Conservation (phyloP, 2,329 filamentous ascomycete genomes). For the Colletotrichum camelliae region DNA sequence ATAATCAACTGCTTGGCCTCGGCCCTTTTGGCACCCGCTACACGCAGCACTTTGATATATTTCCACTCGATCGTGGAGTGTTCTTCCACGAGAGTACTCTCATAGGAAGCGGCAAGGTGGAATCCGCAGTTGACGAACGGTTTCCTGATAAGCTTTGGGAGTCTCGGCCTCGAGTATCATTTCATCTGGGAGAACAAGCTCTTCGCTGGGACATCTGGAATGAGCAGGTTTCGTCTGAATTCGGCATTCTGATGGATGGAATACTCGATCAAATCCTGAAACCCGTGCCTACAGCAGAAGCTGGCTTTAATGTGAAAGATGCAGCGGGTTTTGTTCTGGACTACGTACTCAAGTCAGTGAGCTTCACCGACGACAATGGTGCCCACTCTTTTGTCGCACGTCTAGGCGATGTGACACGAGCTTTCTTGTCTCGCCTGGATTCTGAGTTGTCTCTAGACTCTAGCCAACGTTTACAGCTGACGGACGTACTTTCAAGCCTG, state of each 20-base stretch:
- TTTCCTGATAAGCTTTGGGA: slow-evolving; percentile 32
- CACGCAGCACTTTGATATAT: slow-evolving; percentile 66
- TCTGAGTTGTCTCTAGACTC: slow-evolving; percentile 13
- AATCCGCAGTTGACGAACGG: slow-evolving; percentile 38
- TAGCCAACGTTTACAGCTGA: slow-evolving; percentile 32
- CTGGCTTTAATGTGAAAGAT: slow-evolving; percentile 20
- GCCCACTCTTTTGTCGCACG: slow-evolving; percentile 49
- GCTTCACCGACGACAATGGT: slow-evolving; percentile 38
- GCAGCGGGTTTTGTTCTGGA: slow-evolving; percentile 48
- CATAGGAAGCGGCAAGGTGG: slow-evolving; percentile 59
- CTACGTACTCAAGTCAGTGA: slow-evolving; percentile 51
- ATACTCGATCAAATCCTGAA: slow-evolving; percentile 50
- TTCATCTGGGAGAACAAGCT: slow-evolving; percentile 52
- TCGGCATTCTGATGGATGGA: slow-evolving; percentile 67
- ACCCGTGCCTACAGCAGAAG: not conserved
- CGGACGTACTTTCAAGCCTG: slow-evolving; percentile 42
- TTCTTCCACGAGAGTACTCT: slow-evolving; percentile 67
- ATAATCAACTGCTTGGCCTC: slow-evolving; percentile 42
- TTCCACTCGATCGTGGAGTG: slow-evolving; percentile 59
- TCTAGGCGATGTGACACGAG: slow-evolving; percentile 44
- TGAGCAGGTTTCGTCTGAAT: slow-evolving; percentile 62
- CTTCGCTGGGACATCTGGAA: slow-evolving; percentile 64
- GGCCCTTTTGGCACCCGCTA: slow-evolving; percentile 67
- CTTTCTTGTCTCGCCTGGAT: slow-evolving; percentile 40
- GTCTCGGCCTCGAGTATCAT: slow-evolving; percentile 39